These are phyloP conservation scores for Stachybotrys elegans DNA, from an alignment of 2,329 filamentous ascomycete species.

Conservation along the genomic window DNA sequence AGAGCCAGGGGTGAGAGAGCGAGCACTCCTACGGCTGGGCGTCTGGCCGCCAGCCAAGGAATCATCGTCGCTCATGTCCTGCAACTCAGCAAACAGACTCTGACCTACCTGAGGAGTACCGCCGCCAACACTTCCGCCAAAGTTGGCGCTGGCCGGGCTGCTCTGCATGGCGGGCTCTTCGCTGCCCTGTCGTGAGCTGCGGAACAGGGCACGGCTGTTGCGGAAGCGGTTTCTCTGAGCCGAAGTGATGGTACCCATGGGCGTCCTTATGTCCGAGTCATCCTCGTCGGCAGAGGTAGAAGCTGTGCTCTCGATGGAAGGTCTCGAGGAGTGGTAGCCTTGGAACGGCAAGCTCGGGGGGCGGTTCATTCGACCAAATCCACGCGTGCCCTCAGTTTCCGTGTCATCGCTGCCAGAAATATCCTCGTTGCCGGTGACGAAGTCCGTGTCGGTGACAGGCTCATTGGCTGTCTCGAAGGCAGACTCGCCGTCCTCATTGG, in stretches of 20 bases:
- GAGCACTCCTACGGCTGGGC: slow-evolving; percentile 45
- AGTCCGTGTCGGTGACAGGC: slow-evolving; percentile 78
- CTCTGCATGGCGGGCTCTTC: slow-evolving; percentile 53
- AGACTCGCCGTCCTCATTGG: slow-evolving; percentile 67
- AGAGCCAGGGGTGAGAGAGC: slow-evolving; percentile 45
- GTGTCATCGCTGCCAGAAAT: slow-evolving; percentile 76
- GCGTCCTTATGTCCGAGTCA: slow-evolving; percentile 53
- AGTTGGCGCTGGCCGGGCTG: slow-evolving; percentile 57
- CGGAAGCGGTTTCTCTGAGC: slow-evolving; percentile 69
- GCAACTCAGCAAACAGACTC: slow-evolving; percentile 87
- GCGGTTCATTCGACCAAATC: slow-evolving; percentile 35
- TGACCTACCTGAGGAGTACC: slow-evolving; percentile 55
- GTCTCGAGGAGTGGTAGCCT: slow-evolving; percentile 45
- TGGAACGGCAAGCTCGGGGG: slow-evolving; percentile 35
- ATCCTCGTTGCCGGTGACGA: slow-evolving; percentile 88
- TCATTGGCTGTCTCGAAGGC: slow-evolving; percentile 70
- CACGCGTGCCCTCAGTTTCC: slow-evolving; percentile 69
- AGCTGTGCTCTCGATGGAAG: slow-evolving; percentile 79
- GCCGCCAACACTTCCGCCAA: slow-evolving; percentile 40
- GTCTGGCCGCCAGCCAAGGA: slow-evolving; percentile 47
- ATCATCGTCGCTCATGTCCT: slow-evolving; percentile 73
- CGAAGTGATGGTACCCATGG: slow-evolving; percentile 51
- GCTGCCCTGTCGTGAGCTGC: slow-evolving; percentile 56
- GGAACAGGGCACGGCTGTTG: slow-evolving; percentile 57
- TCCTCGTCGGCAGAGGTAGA: slow-evolving; percentile 81